These are phyloP conservation scores for Globisporangium acanthophoron DNA, from an alignment of 352 stramenopile genomes.

Conservation along the genomic window DNA sequence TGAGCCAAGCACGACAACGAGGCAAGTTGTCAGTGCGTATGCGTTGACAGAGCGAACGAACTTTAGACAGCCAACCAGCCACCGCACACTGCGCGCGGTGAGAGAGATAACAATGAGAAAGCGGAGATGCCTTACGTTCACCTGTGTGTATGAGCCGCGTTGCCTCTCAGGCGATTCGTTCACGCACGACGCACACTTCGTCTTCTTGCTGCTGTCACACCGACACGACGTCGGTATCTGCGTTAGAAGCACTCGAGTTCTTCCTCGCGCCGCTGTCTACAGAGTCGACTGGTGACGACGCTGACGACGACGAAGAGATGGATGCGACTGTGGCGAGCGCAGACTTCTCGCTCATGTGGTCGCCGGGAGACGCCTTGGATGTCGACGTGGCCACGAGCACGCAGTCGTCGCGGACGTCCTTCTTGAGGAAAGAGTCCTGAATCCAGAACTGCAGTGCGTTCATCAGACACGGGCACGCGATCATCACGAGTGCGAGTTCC, in stretches of 20 bases:
- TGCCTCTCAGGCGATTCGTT: too few relatives aligned
- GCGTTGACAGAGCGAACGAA: neutral
- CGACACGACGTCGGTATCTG: neutral
- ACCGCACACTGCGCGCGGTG: neutral
- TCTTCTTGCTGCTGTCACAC: neutral
- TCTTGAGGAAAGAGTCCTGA: slow-evolving; percentile 89
- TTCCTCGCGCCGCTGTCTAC: neutral
- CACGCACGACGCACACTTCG: too few relatives aligned
- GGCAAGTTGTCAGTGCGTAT: neutral
- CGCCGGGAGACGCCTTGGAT: slow-evolving; percentile 12
- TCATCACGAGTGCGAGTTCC: slow-evolving; percentile 84
- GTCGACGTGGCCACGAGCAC: slow-evolving; percentile 28
- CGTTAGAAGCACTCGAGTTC: neutral
- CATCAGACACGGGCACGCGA: slow-evolving; percentile 84
- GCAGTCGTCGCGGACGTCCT: slow-evolving; percentile 62
- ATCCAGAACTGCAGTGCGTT: slow-evolving; percentile 89
- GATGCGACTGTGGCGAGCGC: slow-evolving; percentile 11
- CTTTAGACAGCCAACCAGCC: neutral
- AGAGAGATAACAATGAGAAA: too few relatives aligned
- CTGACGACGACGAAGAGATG: slow-evolving; percentile 2
- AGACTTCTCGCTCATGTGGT: slow-evolving; percentile 16
- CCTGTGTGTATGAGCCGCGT: too few relatives aligned
- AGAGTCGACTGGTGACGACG: neutral
- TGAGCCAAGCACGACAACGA: slow-evolving; percentile 1
- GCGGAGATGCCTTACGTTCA: too few relatives aligned